phyloP scores from a whole-genome alignment of 495 filamentous ascomycete genomes.

The Daldinia loculata region DNA sequence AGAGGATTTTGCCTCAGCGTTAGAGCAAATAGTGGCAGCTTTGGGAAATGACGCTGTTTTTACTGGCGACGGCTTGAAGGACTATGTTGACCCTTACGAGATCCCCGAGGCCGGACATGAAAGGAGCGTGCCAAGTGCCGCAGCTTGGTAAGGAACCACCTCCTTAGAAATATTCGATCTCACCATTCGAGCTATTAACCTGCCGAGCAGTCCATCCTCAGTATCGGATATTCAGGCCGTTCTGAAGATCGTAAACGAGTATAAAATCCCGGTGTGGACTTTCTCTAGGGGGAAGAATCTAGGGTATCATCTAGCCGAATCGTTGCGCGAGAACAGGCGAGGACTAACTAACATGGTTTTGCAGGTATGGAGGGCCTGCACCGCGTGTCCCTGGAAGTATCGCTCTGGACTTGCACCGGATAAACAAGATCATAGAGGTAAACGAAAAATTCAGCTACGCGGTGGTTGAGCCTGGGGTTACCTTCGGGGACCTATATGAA shows the following conservation, averaged over 20 bases:
- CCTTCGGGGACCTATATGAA: conserved; percentile 62
- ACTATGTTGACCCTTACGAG: conserved; percentile 54
- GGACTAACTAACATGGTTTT: conserved; percentile 21
- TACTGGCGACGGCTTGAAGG: conserved; percentile 41
- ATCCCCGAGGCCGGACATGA: conserved; percentile 38
- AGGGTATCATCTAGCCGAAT: conserved; percentile 36
- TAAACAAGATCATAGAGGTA: conserved; percentile 65
- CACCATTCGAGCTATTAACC: conserved; percentile 2
- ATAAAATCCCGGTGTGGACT: conserved; percentile 56
- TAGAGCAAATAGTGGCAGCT: conserved; percentile 36
- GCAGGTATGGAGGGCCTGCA: conserved; percentile 65
- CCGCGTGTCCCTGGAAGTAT: conserved; percentile 62
- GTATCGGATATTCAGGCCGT: conserved; percentile 51
- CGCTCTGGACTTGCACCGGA: conserved; percentile 63
- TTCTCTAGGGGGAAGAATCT: conserved; percentile 62
- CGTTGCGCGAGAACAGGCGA: neutral
- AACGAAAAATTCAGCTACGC: conserved; percentile 62
- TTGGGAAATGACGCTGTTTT: conserved; percentile 49
- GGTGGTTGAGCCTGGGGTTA: conserved; percentile 65
- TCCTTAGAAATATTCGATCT: neutral
- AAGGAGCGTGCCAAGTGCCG: conserved; percentile 50
- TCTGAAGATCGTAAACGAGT: conserved; percentile 50
- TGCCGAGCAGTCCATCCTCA: conserved; percentile 38
- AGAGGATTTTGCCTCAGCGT: conserved; percentile 46
- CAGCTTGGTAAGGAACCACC: conserved; percentile 40